Evolutionary conservation across 2,329 filamentous ascomycete species (phyloP).

Genomic region (Erysiphe pisi): DNA sequence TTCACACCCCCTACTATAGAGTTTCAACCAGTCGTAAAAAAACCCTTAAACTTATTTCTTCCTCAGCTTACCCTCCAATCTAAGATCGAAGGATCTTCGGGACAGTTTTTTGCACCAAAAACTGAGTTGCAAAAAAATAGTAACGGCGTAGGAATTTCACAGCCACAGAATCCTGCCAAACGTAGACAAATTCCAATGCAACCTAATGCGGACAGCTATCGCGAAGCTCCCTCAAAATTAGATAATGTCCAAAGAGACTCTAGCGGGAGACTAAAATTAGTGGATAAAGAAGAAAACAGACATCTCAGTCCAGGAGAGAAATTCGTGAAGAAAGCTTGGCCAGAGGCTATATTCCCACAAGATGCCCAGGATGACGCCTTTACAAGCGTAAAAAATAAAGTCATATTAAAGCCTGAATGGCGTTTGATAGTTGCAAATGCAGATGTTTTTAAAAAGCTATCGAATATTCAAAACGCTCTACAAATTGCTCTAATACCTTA

Average conservation of each 20-base stretch:
- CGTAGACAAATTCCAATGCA: too few species aligned
- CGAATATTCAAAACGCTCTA: neutral
- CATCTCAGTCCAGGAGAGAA: neutral
- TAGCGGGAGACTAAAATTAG: neutral
- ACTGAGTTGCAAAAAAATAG: too few species aligned
- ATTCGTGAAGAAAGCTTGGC: neutral
- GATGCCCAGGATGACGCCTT: neutral
- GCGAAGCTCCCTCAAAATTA: neutral
- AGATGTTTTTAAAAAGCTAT: neutral
- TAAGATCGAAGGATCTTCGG: too few species aligned
- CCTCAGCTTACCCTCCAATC: too few species aligned
- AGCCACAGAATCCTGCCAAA: too few species aligned
- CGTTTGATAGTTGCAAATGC: neutral
- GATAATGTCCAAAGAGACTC: neutral
- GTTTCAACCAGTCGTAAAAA: too few species aligned
- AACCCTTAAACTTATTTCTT: too few species aligned
- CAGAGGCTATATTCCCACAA: neutral
- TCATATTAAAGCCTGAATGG: conserved; percentile 11
- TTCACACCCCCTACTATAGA: too few species aligned
- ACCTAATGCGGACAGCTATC: too few species aligned
- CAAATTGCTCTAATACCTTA: neutral
- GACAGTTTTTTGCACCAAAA: too few species aligned
- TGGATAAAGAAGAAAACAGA: neutral
- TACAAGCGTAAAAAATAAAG: neutral
- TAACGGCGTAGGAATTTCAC: too few species aligned